Conservation (phyloP, 2,329 filamentous ascomycete genomes). For the Onygenales sp. region DNA sequence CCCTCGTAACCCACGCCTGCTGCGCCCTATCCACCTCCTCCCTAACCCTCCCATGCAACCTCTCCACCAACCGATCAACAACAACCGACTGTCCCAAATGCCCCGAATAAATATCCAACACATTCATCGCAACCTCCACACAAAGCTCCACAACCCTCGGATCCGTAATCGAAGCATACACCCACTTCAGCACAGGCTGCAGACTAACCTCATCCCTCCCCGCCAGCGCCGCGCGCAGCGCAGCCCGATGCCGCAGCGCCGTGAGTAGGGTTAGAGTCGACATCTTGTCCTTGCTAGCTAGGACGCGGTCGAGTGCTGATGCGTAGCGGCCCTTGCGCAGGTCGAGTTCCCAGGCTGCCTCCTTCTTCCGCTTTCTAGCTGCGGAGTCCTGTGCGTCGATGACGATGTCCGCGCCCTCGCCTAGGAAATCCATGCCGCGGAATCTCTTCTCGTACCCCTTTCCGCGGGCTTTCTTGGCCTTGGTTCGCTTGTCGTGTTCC, state of each 20-base stretch:
- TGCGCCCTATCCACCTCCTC: slow-evolving; percentile 75
- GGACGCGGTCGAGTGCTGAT: slow-evolving; percentile 67
- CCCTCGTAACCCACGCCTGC: slow-evolving; percentile 68
- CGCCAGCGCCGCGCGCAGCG: slow-evolving; percentile 68
- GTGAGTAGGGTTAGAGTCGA: slow-evolving; percentile 68
- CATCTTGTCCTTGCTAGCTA: slow-evolving; percentile 47
- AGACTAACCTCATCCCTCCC: slow-evolving; percentile 73
- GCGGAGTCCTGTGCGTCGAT: slow-evolving; percentile 56
- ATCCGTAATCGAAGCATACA: slow-evolving; percentile 69
- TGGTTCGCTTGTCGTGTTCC: slow-evolving; percentile 64
- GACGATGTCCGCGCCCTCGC: slow-evolving; percentile 78
- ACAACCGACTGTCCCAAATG: slow-evolving; percentile 64
- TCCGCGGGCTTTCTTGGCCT: slow-evolving; percentile 48
- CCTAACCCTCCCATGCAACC: slow-evolving; percentile 60
- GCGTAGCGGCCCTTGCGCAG: slow-evolving; percentile 70
- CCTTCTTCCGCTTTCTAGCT: slow-evolving; percentile 48
- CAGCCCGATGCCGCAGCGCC: slow-evolving; percentile 78
- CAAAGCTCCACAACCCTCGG: slow-evolving; percentile 72
- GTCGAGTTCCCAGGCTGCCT: slow-evolving; percentile 69
- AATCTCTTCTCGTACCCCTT: slow-evolving; percentile 53
- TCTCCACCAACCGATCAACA: slow-evolving; percentile 60
- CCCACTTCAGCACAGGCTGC: slow-evolving; percentile 74
- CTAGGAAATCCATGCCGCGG: slow-evolving; percentile 67
- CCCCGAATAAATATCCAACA: slow-evolving; percentile 81
- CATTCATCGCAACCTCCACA: slow-evolving; percentile 69